Evolutionary conservation across 257 asterid genomes (phyloP).

Genomic region (Buddleja alternifolia): DNA sequence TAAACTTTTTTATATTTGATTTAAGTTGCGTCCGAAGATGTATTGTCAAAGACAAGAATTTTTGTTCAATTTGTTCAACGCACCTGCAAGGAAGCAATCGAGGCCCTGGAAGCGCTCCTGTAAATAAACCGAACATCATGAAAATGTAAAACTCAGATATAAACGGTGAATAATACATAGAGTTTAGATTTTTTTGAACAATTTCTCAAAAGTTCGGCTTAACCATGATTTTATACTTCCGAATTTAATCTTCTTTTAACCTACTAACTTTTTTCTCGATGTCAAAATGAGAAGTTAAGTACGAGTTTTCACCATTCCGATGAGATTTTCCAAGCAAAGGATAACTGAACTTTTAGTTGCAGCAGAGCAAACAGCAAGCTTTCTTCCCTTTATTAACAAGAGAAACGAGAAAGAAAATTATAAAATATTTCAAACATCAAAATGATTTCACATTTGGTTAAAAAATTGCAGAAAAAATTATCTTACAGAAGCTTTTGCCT

Average conservation of each 20-base stretch:
- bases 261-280: neutral
- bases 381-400: slow-evolving; percentile 63
- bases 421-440: slow-evolving; percentile 22
- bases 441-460: neutral
- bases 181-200: neutral
- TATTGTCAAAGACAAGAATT: neutral
- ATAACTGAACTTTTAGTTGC: slow-evolving; percentile 97
- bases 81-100: slow-evolving; percentile 99
- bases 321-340: slow-evolving; percentile 85
- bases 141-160: neutral
- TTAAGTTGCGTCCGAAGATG: neutral
- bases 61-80: neutral
- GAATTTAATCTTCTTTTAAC: neutral
- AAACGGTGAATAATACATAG: neutral
- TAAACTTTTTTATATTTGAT: too few species aligned
- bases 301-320: slow-evolving; percentile 64
- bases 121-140: slow-evolving; percentile 17
- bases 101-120: slow-evolving; percentile 94
- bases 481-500: slow-evolving; percentile 93
- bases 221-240: neutral
- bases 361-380: slow-evolving; percentile 94
- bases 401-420: slow-evolving; percentile 18
- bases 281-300: slow-evolving; percentile 18
- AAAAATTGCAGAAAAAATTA: slow-evolving; percentile 28
- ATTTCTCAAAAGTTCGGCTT: neutral